Base-by-base conservation (phyloP, 768 basidiomycete genomes). In the Hebeloma cylindrosporum region DNA sequence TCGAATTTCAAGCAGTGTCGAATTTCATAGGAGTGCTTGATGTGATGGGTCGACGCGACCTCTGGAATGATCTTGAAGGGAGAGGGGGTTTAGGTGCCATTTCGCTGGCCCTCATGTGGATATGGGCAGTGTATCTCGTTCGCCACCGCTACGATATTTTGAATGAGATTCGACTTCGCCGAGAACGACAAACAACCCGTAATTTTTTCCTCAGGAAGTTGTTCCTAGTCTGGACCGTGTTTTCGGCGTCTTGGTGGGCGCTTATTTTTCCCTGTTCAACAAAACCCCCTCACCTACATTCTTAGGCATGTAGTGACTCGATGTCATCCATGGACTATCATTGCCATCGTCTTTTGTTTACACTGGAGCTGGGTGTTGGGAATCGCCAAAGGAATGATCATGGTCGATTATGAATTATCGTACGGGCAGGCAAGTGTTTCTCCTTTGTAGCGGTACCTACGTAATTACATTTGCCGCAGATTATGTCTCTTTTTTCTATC, bases 11-110 rank as follows among this genome's bases (percentile, higher is more conserved):
- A 34, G 39, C 48, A 9, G 33, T 46, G 5, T 54, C 52, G 9
- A 57, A 54, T 22, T 57, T 57, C 38, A 34, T 57, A 10, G 55
- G 56, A 11, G 47, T 57, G 13, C 40, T 57, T 14, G 56, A 57
- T 37, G 47, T 57, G 13, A 57, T 57, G 52, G 56, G 56, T 11
- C 27, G 28, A 21, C 28, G 53, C n/a, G 56, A 57, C 29, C 27
- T 57, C 9, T 53, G 49, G 47, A 39, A 31, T 21, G 55, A 57
- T 34, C 26, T 57, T 11, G 25, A 38, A 35, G 43, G 39, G 3
- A 46, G 55, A 27, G 52, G 52, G 17, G 49, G 56, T 9, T 50
- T 54, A 23, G 56, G 56, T 3, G 40, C 44, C 5, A 20, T 51
- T 5, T 43, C 56, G 5, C 28, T 54, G 4, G 16, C 32, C 7